Evolutionary conservation across 1,284 basidiomycete genomes (phyloP).

Genomic region (Moesziomyces parantarcticus): DNA sequence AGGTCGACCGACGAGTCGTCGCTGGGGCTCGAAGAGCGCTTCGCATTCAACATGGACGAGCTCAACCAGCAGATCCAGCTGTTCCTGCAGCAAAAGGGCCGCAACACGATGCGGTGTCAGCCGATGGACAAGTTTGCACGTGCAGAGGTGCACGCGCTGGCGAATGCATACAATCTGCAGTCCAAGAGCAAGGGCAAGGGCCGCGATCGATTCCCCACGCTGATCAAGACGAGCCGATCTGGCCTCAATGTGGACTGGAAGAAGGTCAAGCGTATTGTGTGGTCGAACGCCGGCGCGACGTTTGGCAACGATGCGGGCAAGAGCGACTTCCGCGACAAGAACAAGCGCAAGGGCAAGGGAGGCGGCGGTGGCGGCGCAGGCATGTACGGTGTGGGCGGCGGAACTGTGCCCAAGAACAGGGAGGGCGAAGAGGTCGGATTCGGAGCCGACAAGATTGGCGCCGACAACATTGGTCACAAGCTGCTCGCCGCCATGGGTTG

Average conservation of each 20-base stretch:
- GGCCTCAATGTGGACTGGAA: conserved; percentile 44
- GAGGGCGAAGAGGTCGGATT: conserved; percentile 65
- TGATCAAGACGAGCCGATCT: conserved; percentile 61
- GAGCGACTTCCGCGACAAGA: conserved; percentile 36
- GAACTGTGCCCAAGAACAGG: conserved; percentile 51
- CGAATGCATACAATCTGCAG: conserved; percentile 58
- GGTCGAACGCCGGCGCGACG: conserved; percentile 39
- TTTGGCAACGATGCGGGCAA: conserved; percentile 48
- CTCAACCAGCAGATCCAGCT: conserved; percentile 57
- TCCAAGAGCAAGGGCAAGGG: conserved; percentile 59
- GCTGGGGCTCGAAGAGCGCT: conserved; percentile 30
- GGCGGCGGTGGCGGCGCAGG: conserved; percentile 11
- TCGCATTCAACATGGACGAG: conserved; percentile 53
- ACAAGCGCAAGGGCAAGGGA: conserved; percentile 31
- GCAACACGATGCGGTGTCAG: conserved; percentile 61
- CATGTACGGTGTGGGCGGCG: conserved; percentile 41
- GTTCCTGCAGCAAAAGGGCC: conserved; percentile 48
- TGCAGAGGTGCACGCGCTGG: conserved; percentile 65
- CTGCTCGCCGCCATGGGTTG: conserved; percentile 66
- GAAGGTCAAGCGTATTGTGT: conserved; percentile 50
- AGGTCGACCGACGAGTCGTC: conserved; percentile 19
- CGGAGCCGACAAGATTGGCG: conserved; percentile 62
- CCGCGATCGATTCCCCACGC: conserved; percentile 54
- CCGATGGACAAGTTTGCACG: conserved; percentile 66
- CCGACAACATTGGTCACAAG: conserved; percentile 65